These are phyloP conservation scores for Vitis hybrid DNA, from an alignment of 177 flowering plant species.

Conservation along the genomic window DNA sequence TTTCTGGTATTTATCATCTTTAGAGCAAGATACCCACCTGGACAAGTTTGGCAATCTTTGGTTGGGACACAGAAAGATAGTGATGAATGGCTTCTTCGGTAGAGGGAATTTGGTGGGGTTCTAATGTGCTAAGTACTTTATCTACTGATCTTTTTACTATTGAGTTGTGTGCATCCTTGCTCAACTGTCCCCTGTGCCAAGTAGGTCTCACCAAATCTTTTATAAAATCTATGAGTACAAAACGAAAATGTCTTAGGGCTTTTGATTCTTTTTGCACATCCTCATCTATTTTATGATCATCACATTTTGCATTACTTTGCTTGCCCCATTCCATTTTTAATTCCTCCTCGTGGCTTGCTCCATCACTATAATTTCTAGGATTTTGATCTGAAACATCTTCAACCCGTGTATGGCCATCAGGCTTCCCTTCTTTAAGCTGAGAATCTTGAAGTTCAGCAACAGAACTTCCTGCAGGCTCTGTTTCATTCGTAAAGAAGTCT, in stretches of 20 bases:
- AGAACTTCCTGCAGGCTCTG: constrained; percentile 28
- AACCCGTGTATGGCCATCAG: constrained; percentile 18
- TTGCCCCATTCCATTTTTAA: constrained; percentile 20
- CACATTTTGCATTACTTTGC: constrained; percentile 23
- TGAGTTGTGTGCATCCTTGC: constrained; percentile 78
- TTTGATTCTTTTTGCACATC: constrained; percentile 46
- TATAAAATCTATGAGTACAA: constrained; percentile 66
- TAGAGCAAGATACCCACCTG: constrained; percentile 57
- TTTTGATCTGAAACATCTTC: constrained; percentile 20
- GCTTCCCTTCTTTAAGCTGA: constrained; percentile 30
- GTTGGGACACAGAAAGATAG: constrained; percentile 58
- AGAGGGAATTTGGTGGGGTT: constrained; percentile 59
- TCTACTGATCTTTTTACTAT: constrained; percentile 83
- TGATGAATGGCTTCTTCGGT: constrained; percentile 50
- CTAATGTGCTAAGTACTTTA: constrained; percentile 67
- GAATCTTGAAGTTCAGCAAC: constrained; percentile 26
- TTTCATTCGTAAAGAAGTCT: constrained; percentile 17
- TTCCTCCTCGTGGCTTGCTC: constrained; percentile 23
- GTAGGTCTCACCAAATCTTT: constrained; percentile 81
- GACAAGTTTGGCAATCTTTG: constrained; percentile 81
- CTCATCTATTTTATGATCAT: constrained; percentile 22
- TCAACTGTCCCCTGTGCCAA: constrained; percentile 80
- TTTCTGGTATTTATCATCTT: background rate
- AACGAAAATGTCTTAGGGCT: constrained; percentile 51
- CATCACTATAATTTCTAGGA: constrained; percentile 16